A percentile compares a stretch with the other conserved stretches of the same genome.
Evolutionary conservation across 2,329 filamentous ascomycete species (phyloP).

Genomic region (Phyllosticta citrichinensis): DNA sequence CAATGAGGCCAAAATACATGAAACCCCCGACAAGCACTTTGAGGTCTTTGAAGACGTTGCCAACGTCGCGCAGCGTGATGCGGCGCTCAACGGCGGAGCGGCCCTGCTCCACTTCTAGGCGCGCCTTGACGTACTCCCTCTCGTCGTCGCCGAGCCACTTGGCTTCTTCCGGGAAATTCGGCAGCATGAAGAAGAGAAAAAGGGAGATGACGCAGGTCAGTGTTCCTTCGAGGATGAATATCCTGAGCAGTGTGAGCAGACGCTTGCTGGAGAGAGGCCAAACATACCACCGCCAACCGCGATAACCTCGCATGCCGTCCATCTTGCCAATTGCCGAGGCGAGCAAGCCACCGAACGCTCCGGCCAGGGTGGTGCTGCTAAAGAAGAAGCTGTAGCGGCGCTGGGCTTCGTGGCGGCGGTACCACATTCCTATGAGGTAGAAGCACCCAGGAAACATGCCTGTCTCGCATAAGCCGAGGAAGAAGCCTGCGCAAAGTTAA

Average conservation of each 20-base stretch:
- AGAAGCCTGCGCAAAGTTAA: constrained; percentile 43
- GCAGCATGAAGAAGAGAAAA: constrained; percentile 38
- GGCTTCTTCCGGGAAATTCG: constrained; percentile 40
- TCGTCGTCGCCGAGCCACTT: constrained; percentile 40
- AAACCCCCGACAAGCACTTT: constrained; percentile 40
- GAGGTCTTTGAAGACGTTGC: constrained; percentile 38
- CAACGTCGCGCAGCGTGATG: constrained; percentile 34
- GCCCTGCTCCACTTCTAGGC: constrained; percentile 39
- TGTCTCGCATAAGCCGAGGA: constrained; percentile 55
- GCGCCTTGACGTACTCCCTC: constrained; percentile 35
- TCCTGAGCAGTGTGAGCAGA: constrained; percentile 21
- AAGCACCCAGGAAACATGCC: constrained; percentile 57
- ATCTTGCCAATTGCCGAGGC: constrained; percentile 86
- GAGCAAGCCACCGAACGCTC: constrained; percentile 77
- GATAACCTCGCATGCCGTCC: constrained; percentile 57
- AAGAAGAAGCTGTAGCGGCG: constrained; percentile 94
- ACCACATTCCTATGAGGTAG: constrained; percentile 47
- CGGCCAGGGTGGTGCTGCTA: constrained; percentile 65
- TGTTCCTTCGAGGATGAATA: constrained; percentile 60
- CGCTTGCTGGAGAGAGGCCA: too few relatives aligned
- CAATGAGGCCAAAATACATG: constrained; percentile 42
- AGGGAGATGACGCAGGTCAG: constrained; percentile 36
- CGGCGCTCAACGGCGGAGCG: constrained; percentile 34
- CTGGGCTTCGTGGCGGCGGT: constrained; percentile 76
- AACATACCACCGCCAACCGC: constrained; percentile 59